A percentile compares a stretch with the other conserved stretches of the same genome.
phyloP scores from a whole-genome alignment of 805 yeast genomes.

The Lipomyces chichibuensis region DNA sequence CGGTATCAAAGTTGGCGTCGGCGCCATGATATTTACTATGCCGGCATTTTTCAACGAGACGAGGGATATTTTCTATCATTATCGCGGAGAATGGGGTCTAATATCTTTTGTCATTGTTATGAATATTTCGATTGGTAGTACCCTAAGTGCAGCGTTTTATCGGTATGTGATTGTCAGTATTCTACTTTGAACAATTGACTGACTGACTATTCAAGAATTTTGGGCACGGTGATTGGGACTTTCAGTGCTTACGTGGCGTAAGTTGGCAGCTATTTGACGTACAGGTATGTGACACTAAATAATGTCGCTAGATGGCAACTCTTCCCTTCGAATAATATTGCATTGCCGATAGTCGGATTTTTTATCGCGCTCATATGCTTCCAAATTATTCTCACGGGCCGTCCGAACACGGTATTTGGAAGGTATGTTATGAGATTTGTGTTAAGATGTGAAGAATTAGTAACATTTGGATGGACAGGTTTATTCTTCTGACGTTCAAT shows the following conservation, averaged over 20 bases:
- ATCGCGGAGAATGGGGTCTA: conserved; percentile 85
- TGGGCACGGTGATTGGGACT: conserved; percentile 79
- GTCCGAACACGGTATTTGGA: conserved; percentile 55
- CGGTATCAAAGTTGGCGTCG: conserved; percentile 77
- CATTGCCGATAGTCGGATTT: conserved; percentile 56
- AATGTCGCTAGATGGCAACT: conserved; percentile 51
- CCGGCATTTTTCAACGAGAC: conserved; percentile 69
- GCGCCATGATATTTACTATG: conserved; percentile 64
- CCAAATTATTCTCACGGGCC: conserved; percentile 58
- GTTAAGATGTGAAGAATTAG: conserved; percentile 54
- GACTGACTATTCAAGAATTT: conserved; percentile 44
- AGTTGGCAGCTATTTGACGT: neutral
- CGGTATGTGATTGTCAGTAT: neutral
- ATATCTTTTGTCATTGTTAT: conserved; percentile 79
- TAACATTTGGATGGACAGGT: conserved; percentile 48
- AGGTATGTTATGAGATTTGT: conserved; percentile 30
- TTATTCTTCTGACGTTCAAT: conserved; percentile 74
- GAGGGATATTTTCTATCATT: conserved; percentile 56
- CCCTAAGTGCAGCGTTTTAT: conserved; percentile 48
- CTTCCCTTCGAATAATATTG: conserved; percentile 59
- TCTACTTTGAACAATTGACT: neutral
- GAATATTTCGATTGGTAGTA: conserved; percentile 84
- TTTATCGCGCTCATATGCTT: conserved; percentile 49
- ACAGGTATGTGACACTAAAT: neutral
- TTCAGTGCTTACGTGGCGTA: conserved; percentile 55